Percentiles rank a stretch among this genome's conserved stretches.
Evolutionary conservation across 176 grass and related monocot species (phyloP).

Genomic region (Oryza glaberrima): DNA sequence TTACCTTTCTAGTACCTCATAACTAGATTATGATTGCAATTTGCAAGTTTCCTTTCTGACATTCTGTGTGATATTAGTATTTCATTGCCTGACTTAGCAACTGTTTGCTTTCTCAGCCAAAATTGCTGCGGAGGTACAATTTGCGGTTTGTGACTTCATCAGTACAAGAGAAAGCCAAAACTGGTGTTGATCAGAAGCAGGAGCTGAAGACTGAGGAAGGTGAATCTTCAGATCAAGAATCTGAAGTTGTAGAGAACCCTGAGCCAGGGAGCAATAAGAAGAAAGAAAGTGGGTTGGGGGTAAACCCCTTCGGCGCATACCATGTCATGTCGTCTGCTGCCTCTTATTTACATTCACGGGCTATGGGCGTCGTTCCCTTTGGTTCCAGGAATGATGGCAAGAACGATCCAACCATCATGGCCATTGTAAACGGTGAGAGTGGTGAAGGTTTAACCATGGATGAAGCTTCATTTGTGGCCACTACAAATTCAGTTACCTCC

Average conservation of each 20-base stretch:
- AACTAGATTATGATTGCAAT: conserved; percentile 6
- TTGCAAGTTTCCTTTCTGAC: not conserved
- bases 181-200: conserved; percentile 32
- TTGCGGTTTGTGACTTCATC: conserved; percentile 78
- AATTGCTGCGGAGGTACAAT: conserved; percentile 58
- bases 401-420: conserved; percentile 39
- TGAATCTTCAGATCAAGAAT: conserved; percentile 30
- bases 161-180: conserved; percentile 56
- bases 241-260: conserved; percentile 16
- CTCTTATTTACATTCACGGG: conserved; percentile 67
- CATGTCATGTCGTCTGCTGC: conserved; percentile 69
- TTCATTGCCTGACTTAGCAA: not conserved
- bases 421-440: conserved; percentile 32
- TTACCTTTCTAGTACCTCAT: not conserved
- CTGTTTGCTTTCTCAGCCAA: conserved; percentile 54
- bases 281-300: conserved; percentile 28
- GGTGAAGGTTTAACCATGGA: conserved; percentile 46
- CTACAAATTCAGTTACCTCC: conserved; percentile 86
- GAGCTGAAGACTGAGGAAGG: conserved; percentile 27
- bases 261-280: conserved; percentile 8
- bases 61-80: not conserved
- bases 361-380: conserved; percentile 63
- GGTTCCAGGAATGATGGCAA: conserved; percentile 41
- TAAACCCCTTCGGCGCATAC: conserved; percentile 67
- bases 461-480: conserved; percentile 77